These are phyloP conservation scores for Cadophora gregata DNA, from an alignment of 2,329 filamentous ascomycete species.

Conservation along the genomic window DNA sequence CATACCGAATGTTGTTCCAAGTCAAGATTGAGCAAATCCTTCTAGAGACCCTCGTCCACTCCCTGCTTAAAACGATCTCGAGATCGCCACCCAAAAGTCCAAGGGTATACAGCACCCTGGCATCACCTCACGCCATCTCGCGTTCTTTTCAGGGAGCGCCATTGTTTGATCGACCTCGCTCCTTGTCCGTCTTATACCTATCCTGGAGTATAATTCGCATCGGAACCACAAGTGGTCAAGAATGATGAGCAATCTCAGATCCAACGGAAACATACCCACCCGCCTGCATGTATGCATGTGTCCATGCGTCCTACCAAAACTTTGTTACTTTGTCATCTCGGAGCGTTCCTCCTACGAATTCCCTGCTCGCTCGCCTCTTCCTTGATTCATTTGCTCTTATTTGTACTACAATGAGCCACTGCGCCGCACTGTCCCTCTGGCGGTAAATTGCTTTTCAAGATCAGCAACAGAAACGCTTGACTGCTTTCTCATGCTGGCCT, in stretches of 20 bases:
- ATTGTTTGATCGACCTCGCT: slow-evolving; percentile 4
- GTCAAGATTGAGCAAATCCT: not conserved
- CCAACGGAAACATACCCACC: slow-evolving; percentile 9
- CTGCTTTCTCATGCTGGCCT: not conserved
- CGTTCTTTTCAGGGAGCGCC: not conserved
- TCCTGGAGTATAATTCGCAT: slow-evolving; percentile 8
- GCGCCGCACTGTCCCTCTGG: slow-evolving; percentile 4
- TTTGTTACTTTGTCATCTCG: not conserved
- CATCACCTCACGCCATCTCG: slow-evolving; percentile 7
- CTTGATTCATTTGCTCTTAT: slow-evolving; percentile 4
- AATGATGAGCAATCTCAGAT: not conserved
- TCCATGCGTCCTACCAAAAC: slow-evolving; percentile 6
- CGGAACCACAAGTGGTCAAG: slow-evolving; percentile 1
- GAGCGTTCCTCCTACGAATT: not conserved
- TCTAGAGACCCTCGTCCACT: not conserved
- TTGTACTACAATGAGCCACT: not conserved
- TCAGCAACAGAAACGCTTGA: not conserved
- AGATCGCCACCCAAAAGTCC: not conserved
- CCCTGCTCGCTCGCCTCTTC: slow-evolving; percentile 5
- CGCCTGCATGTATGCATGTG: slow-evolving; percentile 3
- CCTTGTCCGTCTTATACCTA: slow-evolving; percentile 5
- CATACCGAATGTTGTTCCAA: not conserved
- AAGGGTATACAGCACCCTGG: not conserved
- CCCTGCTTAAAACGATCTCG: not conserved
- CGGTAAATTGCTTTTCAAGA: no score